Evolutionary conservation across 345 rosid species (phyloP).

Genomic region (Camelina laxa): DNA sequence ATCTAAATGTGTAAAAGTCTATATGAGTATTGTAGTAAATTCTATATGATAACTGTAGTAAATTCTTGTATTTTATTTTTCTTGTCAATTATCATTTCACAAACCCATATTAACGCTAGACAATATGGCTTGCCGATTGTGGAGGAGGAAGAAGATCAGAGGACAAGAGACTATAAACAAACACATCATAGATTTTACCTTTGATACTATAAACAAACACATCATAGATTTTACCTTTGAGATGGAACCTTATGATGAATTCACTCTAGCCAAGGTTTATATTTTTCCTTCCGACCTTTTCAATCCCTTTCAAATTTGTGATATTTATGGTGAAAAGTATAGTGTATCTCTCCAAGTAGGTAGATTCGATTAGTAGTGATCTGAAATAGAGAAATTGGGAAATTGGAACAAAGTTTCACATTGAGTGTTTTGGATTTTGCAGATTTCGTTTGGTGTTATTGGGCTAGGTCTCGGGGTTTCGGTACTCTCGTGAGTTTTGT

Average conservation of each 20-base stretch:
- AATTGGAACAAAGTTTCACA: background rate
- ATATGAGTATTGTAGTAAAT: too few relatives aligned
- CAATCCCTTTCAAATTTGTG: slow-evolving; percentile 3
- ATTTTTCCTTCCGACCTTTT: background rate
- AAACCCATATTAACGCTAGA: background rate
- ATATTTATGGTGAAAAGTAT: background rate
- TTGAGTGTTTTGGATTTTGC: slow-evolving; percentile 39
- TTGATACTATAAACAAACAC: too few relatives aligned
- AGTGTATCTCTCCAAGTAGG: too few relatives aligned
- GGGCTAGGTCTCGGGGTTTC: slow-evolving; percentile 83
- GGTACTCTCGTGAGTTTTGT: slow-evolving; percentile 70
- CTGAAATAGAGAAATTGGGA: slow-evolving; percentile 1
- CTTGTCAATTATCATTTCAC: too few relatives aligned
- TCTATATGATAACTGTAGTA: background rate
- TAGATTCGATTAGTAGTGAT: background rate
- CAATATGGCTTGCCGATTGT: background rate
- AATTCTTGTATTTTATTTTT: background rate
- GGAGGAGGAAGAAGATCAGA: slow-evolving; percentile 25
- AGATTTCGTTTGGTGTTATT: slow-evolving; percentile 93
- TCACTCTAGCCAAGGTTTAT: slow-evolving; percentile 78
- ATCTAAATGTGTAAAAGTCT: background rate
- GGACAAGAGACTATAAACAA: slow-evolving; percentile 45
- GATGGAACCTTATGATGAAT: slow-evolving; percentile 59
- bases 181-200: slow-evolving; percentile 44
- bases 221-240: too few relatives aligned